Evolutionary conservation across 345 rosid genomes (phyloP), one percentile per base, ranked within the genome.

Genomic region (Gossypium raimondii): DNA sequence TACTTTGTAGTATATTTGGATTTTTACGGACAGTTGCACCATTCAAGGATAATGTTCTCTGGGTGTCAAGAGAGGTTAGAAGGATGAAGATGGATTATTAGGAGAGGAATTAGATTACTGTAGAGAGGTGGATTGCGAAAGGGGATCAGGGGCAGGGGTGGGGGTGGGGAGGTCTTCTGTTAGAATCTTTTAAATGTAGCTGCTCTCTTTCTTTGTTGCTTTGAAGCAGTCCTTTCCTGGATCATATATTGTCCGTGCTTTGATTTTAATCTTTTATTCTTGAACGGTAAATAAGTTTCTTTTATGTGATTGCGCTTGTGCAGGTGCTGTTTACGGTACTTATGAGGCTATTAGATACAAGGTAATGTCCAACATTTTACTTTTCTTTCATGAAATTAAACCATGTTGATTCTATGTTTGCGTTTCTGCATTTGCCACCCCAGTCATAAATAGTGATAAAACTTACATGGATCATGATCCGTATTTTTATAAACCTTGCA

Each of bases 251-350:
- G 41, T 34, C 41, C 7, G 7, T 34, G 41, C 41, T 4, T 29
- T 29, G 7, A 1, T 16, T 61, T 61, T 14, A 7, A 27, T 61
- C 11, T 61, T 29, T 61, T 29, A 61, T 29, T 29, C 20, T 71
- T 22, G 7, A 6, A 38, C 16, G 1, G 48, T 55, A 10, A 16
- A 41, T 11, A 27, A 57, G 22, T 11, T 41, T 11, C 17, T 8
- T 72, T 22, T 50, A 17, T 5, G 17, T 45, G n/a, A n/a, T 51
- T 62, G 9, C 17, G 2, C 45, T 25, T 70, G 25, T 81, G 55
- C 79, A 86, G 92, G 92, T 70, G 89, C 88, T 78, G 87, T 86
- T 2, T 85, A 85, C 73, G 92, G 92, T 73, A 88, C 92, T 16
- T 88, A 83, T 67, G 89, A 88, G 56, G 88, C 92, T 9, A 73